Base-by-base conservation (phyloP, 805 yeast species). In the Dipodascus albidus region DNA sequence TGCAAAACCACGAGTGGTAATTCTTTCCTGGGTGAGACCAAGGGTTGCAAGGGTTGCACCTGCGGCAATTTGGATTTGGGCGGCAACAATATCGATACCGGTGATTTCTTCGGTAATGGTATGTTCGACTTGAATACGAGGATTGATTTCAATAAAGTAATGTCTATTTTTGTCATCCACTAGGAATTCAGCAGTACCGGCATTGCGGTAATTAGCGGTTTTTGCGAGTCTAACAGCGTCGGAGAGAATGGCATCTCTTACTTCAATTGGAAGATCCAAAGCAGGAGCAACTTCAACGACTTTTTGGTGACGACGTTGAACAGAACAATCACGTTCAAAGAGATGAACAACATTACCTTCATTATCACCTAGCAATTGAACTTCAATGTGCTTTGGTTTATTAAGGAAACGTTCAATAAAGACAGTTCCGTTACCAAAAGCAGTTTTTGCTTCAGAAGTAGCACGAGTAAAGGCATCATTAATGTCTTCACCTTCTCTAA, bases 271-370 rank as follows among this genome's bases (percentile, higher is more conserved):
- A 62, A 93, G 74, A 57, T 89, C 88, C 72, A 87, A 84, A 41
- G 98, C 97, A 11, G 99, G 98, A 2, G 99, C 99, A 63, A 91
- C 89, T 72, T 91, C 99, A 41, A 91, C 98, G 52, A 91, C 99
- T 73, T 91, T 91, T 74, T 91, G 99, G 71, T 91, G 99, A 75
- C 99, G 87, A 77, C 99, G 87, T 76, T 91, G 99, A 52, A 91
- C 99, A n/a, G 97, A 89, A 73, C 99, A 91, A 74, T 91, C 99
- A 73, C 99, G 84, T 77, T 91, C 99, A 62, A 89, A 93, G 63
- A 91, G 73, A 68, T 91, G 99, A 64, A 91, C 85, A 23, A 90
- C 96, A 68, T 91, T 93, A 55, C 99, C 99, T 66, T 86, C 83
- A 65, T 79, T 78, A 70, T 91, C 99, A 51, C 96, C 99, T 61